phyloP scores from a whole-genome alignment of 2,329 filamentous ascomycete genomes.

The Huntiella moniliformis region DNA sequence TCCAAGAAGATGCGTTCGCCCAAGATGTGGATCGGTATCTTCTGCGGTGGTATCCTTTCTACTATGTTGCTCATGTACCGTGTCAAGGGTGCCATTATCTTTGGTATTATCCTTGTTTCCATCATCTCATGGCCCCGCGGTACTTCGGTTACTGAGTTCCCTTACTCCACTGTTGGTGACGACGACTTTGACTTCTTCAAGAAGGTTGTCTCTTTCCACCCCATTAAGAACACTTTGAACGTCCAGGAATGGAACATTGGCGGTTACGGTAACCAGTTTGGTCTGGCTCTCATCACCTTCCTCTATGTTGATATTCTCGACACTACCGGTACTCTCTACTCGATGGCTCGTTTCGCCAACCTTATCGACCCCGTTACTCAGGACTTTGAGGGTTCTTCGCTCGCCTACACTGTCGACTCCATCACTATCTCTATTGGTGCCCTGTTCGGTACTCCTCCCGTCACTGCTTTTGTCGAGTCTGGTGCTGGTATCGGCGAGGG shows the following conservation, averaged over 20 bases:
- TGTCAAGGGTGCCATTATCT: slow-evolving; percentile 71
- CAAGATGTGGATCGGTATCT: slow-evolving; percentile 75
- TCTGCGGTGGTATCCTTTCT: slow-evolving; percentile 66
- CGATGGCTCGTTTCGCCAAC: slow-evolving; percentile 61
- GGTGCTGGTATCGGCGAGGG: slow-evolving; percentile 61
- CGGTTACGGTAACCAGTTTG: slow-evolving; percentile 55
- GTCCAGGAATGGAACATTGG: slow-evolving; percentile 59
- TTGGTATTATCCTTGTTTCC: slow-evolving; percentile 64
- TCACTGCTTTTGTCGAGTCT: slow-evolving; percentile 59
- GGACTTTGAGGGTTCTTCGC: slow-evolving; percentile 72
- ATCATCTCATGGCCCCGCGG: slow-evolving; percentile 75
- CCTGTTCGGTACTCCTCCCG: slow-evolving; percentile 49
- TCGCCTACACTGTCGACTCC: slow-evolving; percentile 59
- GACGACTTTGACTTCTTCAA: slow-evolving; percentile 71
- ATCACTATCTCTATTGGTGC: slow-evolving; percentile 52
- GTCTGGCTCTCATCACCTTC: slow-evolving; percentile 61
- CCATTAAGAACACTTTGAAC: slow-evolving; percentile 47
- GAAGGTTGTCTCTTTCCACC: slow-evolving; percentile 68
- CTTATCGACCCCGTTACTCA: slow-evolving; percentile 44
- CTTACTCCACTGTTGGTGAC: slow-evolving; percentile 49
- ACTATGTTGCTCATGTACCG: slow-evolving; percentile 68
- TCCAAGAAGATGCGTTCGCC: slow-evolving; percentile 62
- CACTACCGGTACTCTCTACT: slow-evolving; percentile 58
- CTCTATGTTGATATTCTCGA: slow-evolving; percentile 67
- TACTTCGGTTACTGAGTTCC: slow-evolving; percentile 65